A percentile compares a stretch with the other conserved stretches of the same genome.
Evolutionary conservation across 2,329 filamentous ascomycete genomes (phyloP).

Genomic region (Diaporthe longicolla): DNA sequence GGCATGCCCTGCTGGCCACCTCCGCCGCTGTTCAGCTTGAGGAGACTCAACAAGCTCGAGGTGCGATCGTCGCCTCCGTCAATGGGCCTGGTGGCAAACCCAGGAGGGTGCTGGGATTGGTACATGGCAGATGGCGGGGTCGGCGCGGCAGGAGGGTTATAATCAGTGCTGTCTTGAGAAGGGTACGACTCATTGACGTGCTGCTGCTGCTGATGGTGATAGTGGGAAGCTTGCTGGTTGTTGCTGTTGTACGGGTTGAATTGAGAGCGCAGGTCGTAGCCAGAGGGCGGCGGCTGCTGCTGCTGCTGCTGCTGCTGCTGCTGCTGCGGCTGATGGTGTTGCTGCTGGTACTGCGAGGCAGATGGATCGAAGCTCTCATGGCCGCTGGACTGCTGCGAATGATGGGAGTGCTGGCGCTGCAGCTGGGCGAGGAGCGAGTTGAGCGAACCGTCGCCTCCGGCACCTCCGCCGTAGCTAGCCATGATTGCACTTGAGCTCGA

Average conservation of each 20-base stretch:
- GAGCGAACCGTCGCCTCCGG: slow-evolving; percentile 49
- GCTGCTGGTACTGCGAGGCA: slow-evolving; percentile 45
- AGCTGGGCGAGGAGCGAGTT: slow-evolving; percentile 60
- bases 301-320: slow-evolving; percentile 46
- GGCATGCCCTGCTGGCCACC: slow-evolving; percentile 43
- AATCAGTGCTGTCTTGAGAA: slow-evolving; percentile 37
- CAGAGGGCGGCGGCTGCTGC: slow-evolving; percentile 28
- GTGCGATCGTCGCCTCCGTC: slow-evolving; percentile 61
- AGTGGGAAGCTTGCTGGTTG: slow-evolving; percentile 46
- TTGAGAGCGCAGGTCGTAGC: slow-evolving; percentile 45
- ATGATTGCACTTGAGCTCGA: slow-evolving; percentile 45
- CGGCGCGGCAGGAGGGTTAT: slow-evolving; percentile 59
- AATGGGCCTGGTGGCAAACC: slow-evolving; percentile 54
- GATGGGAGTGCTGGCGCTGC: slow-evolving; percentile 51
- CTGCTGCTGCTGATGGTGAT: slow-evolving; percentile 45
- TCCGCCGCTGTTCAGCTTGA: slow-evolving; percentile 69
- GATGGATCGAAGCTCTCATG: slow-evolving; percentile 32
- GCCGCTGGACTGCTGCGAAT: slow-evolving; percentile 43
- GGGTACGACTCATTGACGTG: slow-evolving; percentile 45
- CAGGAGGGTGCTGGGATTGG: slow-evolving; percentile 56
- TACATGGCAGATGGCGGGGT: slow-evolving; percentile 60
- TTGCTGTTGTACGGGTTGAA: slow-evolving; percentile 45
- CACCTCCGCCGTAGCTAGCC: slow-evolving; percentile 54
- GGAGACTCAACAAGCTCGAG: slow-evolving; percentile 70
- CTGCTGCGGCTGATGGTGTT: slow-evolving; percentile 44